Evolutionary conservation across 1,284 basidiomycete genomes (phyloP).

Genomic region (Trametes hirsuta): DNA sequence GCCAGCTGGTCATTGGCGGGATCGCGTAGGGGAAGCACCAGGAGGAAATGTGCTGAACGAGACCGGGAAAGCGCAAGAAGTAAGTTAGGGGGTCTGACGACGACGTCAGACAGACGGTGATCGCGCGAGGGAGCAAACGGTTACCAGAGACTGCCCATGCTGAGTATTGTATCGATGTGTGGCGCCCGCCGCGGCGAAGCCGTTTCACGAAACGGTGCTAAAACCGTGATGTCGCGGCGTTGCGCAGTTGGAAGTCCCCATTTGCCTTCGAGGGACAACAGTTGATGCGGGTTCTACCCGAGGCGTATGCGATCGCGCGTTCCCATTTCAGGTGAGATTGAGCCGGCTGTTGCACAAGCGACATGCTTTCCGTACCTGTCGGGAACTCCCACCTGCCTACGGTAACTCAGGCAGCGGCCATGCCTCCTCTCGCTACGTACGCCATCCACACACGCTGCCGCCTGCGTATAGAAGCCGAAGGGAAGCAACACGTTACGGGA

Average conservation of each 20-base stretch:
- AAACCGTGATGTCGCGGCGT: constrained; percentile 12
- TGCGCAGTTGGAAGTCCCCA: constrained; percentile 10
- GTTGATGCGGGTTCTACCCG: constrained; percentile 9
- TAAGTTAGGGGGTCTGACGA: background rate
- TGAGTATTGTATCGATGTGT: constrained; percentile 20
- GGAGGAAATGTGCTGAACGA: background rate
- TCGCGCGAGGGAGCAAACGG: background rate
- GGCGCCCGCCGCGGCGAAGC: constrained; percentile 15
- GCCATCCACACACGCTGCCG: too few species aligned
- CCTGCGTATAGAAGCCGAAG: too few species aligned
- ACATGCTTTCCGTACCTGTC: constrained; percentile 5
- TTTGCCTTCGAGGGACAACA: constrained; percentile 17
- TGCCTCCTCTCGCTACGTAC: background rate
- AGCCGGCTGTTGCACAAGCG: too few species aligned
- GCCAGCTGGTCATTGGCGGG: constrained; percentile 20
- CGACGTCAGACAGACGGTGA: background rate
- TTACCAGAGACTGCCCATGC: background rate
- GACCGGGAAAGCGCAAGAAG: background rate
- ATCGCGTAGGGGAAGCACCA: background rate
- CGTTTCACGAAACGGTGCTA: constrained; percentile 15
- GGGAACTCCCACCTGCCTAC: background rate
- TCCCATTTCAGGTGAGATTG: background rate
- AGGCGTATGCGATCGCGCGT: constrained; percentile 7
- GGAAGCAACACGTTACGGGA: too few species aligned
- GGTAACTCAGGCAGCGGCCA: background rate